A percentile compares a stretch with the other conserved stretches of the same genome.
Conservation (phyloP, 169 alveolate genomes). For the Haemoproteus tartakovskyi region DNA sequence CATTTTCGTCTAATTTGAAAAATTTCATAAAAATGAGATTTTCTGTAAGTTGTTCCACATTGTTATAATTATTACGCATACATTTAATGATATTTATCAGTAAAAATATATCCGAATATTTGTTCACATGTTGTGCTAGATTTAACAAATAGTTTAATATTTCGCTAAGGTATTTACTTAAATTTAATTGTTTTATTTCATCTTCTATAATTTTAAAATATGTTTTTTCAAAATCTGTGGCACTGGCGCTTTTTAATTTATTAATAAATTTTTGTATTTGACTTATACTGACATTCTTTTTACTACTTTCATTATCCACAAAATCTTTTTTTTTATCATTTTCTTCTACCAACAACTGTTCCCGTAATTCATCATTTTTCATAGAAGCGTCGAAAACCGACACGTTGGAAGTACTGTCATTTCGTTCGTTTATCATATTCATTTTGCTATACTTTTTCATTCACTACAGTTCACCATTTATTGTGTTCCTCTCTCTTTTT, state of each 20-base stretch:
- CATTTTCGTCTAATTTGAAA: slow-evolving; percentile 42
- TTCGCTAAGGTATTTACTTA: slow-evolving; percentile 38
- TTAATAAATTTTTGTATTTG: slow-evolving; percentile 56
- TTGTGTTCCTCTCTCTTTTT: background rate
- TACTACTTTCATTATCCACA: background rate
- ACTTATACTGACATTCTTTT: slow-evolving; percentile 29
- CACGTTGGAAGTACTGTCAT: too few species aligned
- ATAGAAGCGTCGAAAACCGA: background rate
- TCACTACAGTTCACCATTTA: background rate
- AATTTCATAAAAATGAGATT: slow-evolving; percentile 6
- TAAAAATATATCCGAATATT: slow-evolving; percentile 29
- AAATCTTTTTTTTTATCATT: background rate
- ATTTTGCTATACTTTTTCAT: background rate
- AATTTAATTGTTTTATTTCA: slow-evolving; percentile 33
- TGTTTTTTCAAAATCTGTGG: slow-evolving; percentile 10
- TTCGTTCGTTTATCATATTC: too few species aligned
- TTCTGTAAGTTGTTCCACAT: slow-evolving; percentile 27
- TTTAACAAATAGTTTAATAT: slow-evolving; percentile 20
- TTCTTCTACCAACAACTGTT: background rate
- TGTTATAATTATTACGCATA: slow-evolving; percentile 3
- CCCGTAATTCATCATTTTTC: slow-evolving; percentile 34
- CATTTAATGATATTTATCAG: slow-evolving; percentile 13
- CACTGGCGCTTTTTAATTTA: slow-evolving; percentile 30
- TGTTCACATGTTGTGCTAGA: slow-evolving; percentile 12
- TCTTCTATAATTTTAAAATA: slow-evolving; percentile 8